Conservation (phyloP, 345 rosid species). For the Eucalyptus lansdowneana region DNA sequence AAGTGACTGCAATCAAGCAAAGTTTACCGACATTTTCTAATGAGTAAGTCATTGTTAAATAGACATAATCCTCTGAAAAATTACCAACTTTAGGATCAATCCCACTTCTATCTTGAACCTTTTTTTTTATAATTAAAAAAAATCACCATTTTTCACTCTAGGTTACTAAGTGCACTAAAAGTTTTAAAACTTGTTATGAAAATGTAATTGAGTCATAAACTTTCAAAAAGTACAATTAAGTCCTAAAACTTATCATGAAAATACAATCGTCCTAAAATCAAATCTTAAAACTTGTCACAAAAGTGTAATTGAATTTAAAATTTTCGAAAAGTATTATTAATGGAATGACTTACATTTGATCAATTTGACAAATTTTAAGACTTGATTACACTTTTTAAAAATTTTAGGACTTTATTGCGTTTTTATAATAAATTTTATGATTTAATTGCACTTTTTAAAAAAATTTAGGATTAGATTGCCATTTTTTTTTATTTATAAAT, state of each 20-base stretch:
- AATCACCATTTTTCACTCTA: rapidly evolving
- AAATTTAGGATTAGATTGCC: no score
- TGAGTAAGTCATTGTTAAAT: not conserved
- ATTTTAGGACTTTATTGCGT: no score
- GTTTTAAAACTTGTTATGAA: no score
- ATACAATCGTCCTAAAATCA: rapidly evolving
- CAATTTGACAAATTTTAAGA: no score
- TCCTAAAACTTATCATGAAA: rapidly evolving
- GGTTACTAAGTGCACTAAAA: rapidly evolving
- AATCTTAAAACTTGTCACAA: rapidly evolving
- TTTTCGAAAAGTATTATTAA: rapidly evolving
- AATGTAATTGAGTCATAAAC: rapidly evolving
- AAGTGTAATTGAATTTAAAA: rapidly evolving
- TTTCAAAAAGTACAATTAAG: no score
- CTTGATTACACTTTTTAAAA: no score
- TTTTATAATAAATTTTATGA: no score
- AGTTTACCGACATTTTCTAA: not conserved
- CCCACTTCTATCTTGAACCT: not conserved
- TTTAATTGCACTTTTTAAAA: no score
- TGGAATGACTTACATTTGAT: no score
- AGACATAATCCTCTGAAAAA: not conserved
- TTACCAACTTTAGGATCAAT: not conserved
- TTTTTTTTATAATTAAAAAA: not conserved
- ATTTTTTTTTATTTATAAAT: rapidly evolving
- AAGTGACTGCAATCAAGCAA: not conserved